Percentiles rank a stretch among this genome's conserved stretches.
Evolutionary conservation across 495 filamentous ascomycete species (phyloP).

Genomic region (Parachaetomium inaequale): DNA sequence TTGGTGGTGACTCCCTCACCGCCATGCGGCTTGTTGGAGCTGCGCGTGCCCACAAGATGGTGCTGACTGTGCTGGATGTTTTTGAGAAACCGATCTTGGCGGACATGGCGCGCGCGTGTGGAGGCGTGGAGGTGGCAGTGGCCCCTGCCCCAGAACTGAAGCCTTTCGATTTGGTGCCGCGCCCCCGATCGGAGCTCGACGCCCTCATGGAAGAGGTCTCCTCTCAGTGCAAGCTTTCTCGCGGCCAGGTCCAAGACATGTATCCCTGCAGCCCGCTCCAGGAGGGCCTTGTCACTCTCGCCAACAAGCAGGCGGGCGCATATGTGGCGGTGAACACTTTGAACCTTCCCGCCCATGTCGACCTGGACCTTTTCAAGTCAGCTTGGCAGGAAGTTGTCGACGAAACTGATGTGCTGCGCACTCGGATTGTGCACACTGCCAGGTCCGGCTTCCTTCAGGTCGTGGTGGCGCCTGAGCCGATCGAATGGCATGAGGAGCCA

Average conservation of each 20-base stretch:
- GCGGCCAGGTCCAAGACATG: slow-evolving; percentile 46
- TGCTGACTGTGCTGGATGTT: slow-evolving; percentile 39
- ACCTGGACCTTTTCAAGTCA: slow-evolving; percentile 41
- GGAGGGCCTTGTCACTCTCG: slow-evolving; percentile 50
- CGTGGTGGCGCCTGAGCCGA: slow-evolving; percentile 16
- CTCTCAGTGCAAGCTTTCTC: slow-evolving; percentile 40
- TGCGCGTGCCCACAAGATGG: slow-evolving; percentile 29
- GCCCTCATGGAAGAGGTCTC: slow-evolving; percentile 44
- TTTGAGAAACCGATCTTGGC: slow-evolving; percentile 32
- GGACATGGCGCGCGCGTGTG: slow-evolving; percentile 25
- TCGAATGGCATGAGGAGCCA: slow-evolving; percentile 20
- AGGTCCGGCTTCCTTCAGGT: slow-evolving; percentile 22
- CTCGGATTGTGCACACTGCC: slow-evolving; percentile 51
- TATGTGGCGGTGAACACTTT: slow-evolving; percentile 45
- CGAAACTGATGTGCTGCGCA: slow-evolving; percentile 61
- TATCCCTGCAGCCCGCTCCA: slow-evolving; percentile 59
- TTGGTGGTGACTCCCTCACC: slow-evolving; percentile 50
- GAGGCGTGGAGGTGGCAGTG: not conserved
- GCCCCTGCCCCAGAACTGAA: slow-evolving; percentile 16
- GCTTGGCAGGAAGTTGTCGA: slow-evolving; percentile 54
- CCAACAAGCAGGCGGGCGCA: slow-evolving; percentile 38
- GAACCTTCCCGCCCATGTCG: slow-evolving; percentile 38
- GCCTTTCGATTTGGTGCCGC: slow-evolving; percentile 48
- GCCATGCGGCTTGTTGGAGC: slow-evolving; percentile 49
- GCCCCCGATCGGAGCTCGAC: slow-evolving; percentile 18